Evolutionary conservation across 2,329 filamentous ascomycete species (phyloP), one percentile per base, ranked within the genome.

Genomic region (Taxawa tesnikishii): DNA sequence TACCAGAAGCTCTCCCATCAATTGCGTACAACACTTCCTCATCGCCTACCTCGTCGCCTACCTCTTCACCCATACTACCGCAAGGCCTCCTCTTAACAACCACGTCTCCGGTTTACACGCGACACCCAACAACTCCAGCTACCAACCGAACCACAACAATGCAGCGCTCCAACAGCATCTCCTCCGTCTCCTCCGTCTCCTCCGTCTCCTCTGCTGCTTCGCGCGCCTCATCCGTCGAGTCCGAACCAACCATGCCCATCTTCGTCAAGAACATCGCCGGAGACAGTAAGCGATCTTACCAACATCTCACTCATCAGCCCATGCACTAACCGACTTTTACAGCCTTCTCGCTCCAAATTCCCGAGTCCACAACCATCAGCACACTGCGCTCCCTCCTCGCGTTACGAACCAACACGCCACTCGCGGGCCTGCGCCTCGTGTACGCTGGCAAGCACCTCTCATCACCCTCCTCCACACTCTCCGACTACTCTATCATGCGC

Each of bases 191-290:
- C 46, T 59, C 58, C 19, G 43, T 49, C 29, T 50, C 50, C 38
- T 55, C 54, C 33, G 43, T 40, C 34, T 45, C 47, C 28, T 41
- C 49, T 29, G 18, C 38, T 24, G 41, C 42, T 5, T 49, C 48
- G 17, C 47, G 53, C 28, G 57, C 58, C 19, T 48, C 51, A 4
- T 53, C 53, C 18, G 48, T 53, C 25, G 63, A 68, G 36, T 47
- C 54, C 29, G 60, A 65, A 33, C 61, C 68, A 31, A 70, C 61
- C 24, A 72, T 73, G 58, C 68, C 71, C 49, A 70, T 75, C 54
- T 74, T 75, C 54, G 63, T 75, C 53, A 73, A 72, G 57, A 67
- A 65, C 47, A 55, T 72, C 30, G 60, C 65, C 21, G 70, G 70
- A 43, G 62, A 65, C 51, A 74, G 71, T 75, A 59, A 53, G 68